phyloP scores from a whole-genome alignment of 2,329 filamentous ascomycete genomes.

The Exophiala oligosperma region DNA sequence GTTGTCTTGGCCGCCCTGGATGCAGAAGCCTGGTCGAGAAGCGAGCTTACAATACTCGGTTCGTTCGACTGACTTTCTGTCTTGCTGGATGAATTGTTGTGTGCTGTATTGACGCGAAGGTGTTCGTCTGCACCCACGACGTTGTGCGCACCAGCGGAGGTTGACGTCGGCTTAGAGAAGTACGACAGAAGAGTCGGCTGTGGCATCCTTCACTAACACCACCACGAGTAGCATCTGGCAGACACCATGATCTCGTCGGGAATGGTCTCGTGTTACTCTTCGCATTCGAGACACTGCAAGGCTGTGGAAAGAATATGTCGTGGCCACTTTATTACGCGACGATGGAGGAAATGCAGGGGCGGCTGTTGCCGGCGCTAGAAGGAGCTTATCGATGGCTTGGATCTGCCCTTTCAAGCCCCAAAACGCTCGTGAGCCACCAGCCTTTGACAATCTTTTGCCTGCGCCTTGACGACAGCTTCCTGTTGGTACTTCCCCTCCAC shows the following conservation, averaged over 20 bases:
- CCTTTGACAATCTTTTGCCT: not conserved
- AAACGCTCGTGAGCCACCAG: not conserved
- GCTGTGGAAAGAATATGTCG: not conserved
- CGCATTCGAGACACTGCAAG: not conserved
- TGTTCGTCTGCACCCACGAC: not conserved
- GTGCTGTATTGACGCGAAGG: not conserved
- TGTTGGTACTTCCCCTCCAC: too few species aligned
- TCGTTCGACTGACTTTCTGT: not conserved
- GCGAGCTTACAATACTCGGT: too few species aligned
- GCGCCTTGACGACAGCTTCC: not conserved
- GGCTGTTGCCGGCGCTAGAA: conserved; percentile 17
- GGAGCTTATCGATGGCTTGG: conserved; percentile 14
- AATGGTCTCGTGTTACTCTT: too few species aligned
- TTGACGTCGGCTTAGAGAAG: conserved; percentile 19
- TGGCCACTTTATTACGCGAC: not conserved
- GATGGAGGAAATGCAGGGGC: not conserved
- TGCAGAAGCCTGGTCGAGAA: too few species aligned
- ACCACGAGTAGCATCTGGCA: not conserved
- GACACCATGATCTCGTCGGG: not conserved
- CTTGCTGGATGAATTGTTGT: not conserved
- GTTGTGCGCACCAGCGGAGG: conserved; percentile 23
- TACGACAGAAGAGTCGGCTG: conserved; percentile 22
- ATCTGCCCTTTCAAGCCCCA: conserved; percentile 8
- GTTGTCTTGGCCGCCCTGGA: too few species aligned
- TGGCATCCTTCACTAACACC: conserved; percentile 9